Percentiles rank a stretch among this genome's conserved stretches.
phyloP scores from a whole-genome alignment of 352 stramenopile genomes.

The Globisporangium uncinulatum region DNA sequence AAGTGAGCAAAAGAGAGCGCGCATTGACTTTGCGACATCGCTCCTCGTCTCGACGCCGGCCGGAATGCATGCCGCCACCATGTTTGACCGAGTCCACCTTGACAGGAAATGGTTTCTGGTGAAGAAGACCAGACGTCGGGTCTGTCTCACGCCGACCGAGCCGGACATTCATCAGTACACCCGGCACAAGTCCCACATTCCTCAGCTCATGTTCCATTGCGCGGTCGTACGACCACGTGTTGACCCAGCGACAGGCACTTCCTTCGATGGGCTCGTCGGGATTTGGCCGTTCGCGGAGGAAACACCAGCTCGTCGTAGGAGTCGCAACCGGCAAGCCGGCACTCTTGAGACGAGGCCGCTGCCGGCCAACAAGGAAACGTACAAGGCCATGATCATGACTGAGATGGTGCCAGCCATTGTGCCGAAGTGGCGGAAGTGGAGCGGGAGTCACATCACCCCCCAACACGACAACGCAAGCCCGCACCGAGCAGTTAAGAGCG shows the following conservation, averaged over 20 bases:
- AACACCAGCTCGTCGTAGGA: conserved; percentile 4
- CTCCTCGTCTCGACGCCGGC: neutral
- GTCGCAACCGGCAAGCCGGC: conserved; percentile 5
- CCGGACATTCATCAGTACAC: neutral
- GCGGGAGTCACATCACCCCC: conserved; percentile 3
- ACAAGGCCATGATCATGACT: conserved; percentile 9
- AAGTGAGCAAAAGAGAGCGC: neutral
- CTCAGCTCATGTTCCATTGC: conserved; percentile 5
- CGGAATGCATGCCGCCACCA: neutral
- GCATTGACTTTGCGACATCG: neutral
- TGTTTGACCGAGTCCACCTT: neutral
- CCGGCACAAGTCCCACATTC: conserved; percentile 7
- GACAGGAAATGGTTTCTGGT: neutral
- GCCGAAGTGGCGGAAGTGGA: conserved; percentile 2
- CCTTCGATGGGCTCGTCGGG: conserved; percentile 1
- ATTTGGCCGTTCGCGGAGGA: conserved; percentile 9
- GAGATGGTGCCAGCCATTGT: conserved; percentile 7
- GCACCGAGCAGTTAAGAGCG: conserved; percentile 5
- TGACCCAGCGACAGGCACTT: too few species aligned
- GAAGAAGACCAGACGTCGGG: conserved; percentile 5
- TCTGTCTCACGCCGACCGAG: conserved; percentile 8
- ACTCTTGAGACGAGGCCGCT: conserved; percentile 3
- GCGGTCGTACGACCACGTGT: conserved; percentile 5
- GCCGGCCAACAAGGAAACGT: conserved; percentile 8
- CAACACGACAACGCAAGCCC: conserved; percentile 8